Base-by-base conservation (phyloP, 2,329 filamentous ascomycete genomes). In the Capronia americana region DNA sequence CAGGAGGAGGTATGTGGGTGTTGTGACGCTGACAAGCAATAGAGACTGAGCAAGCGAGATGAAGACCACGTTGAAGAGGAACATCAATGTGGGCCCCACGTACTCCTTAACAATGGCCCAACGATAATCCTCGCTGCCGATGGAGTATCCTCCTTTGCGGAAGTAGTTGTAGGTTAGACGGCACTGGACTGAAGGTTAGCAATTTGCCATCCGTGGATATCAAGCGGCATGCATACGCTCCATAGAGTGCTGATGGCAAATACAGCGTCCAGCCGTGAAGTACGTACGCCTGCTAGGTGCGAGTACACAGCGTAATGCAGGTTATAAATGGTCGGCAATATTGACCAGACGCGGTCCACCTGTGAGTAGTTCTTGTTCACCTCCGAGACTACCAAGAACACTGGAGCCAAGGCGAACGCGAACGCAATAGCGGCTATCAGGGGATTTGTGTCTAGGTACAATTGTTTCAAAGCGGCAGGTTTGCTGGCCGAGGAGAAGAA, bases 151-250 rank as follows among this genome's bases (percentile, higher is more conserved):
- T 46, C 95, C 95, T 78, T 92, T 96, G 65, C 95, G 90, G 89
- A 91, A 97, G 81, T 97, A 99, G 80, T 99, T 99, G 83, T 87
- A 98, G 2, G 94, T 98, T 79, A 99, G 82, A 11, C 95, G 90
- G 65, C 81, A 77, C 91, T 93, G 71, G 23, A n/a, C 17, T n/a
- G 38, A 5, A 14, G 12, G 23, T 51, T 17, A 28, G 57, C 57
- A 60, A 66, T 50, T 41, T 41, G 57, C 59, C 59, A 44, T 28
- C 30, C 20, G 53, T 8, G 17, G 24, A 46, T 20, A 8, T 12
- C 17, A 14, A 34, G 20, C 6, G 23, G 5, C 4, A 26, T 2
- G 75, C 90, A 79, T 81, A 93, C 91, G 78, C 90, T 92, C 95
- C 95, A 99, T 8, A 93, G 73, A 0, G 85, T 79, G 58, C 88